Conservation (phyloP, 768 basidiomycete genomes). For the Lactarius vividus region DNA sequence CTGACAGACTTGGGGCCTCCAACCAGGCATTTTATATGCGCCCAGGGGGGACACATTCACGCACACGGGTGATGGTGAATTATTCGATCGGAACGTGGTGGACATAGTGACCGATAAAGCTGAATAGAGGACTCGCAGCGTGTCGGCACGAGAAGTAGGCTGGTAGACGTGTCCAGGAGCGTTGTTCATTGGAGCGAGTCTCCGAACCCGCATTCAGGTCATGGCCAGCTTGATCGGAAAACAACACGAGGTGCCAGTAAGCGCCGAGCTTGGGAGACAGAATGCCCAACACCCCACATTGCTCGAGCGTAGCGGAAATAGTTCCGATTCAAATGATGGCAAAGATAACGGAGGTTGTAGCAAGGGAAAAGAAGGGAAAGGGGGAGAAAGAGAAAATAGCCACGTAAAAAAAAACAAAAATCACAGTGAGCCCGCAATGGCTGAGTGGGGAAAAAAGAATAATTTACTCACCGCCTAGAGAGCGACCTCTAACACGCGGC, state of each 20-base stretch:
- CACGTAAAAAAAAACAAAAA: constrained; percentile 24
- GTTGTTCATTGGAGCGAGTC: constrained; percentile 70
- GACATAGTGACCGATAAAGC: constrained; percentile 67
- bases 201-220: constrained; percentile 55
- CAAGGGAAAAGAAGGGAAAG: constrained; percentile 13
- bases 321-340: constrained; percentile 27
- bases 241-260: constrained; percentile 60
- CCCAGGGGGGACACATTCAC: constrained; percentile 44
- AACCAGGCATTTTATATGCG: constrained; percentile 47
- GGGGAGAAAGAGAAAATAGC: constrained; percentile 1
- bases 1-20: constrained; percentile 29
- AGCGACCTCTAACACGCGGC: constrained; percentile 27
- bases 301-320: constrained; percentile 32
- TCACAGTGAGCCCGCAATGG: constrained; percentile 22
- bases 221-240: constrained; percentile 63
- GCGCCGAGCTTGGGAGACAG: constrained; percentile 41
- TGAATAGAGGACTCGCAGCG: constrained; percentile 67
- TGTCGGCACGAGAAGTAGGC: constrained; percentile 66
- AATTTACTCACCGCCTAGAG: constrained; percentile 26
- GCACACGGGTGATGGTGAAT: constrained; percentile 52
- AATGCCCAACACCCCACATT: constrained; percentile 24
- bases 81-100: constrained; percentile 73
- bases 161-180: constrained; percentile 53
- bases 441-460: constrained; percentile 29
- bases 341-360: constrained; percentile 4